Evolutionary conservation across 2,329 filamentous ascomycete species (phyloP), one percentile per base, ranked within the genome.

Genomic region (Dendryphion nanum): DNA sequence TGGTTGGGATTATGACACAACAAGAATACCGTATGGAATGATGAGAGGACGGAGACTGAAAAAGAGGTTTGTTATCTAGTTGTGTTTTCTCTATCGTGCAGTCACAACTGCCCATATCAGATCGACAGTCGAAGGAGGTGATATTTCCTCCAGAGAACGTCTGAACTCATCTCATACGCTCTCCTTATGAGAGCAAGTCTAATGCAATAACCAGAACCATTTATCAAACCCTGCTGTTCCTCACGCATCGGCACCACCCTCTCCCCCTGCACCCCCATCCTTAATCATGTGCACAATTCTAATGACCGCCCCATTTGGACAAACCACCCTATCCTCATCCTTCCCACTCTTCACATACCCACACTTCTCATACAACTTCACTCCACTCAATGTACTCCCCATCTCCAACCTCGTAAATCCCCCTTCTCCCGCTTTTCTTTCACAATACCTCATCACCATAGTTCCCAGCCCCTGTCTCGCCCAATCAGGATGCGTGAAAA

Each of bases 361-460:
- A 50, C 61, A 64, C 32, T 44, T 51, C 40, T 64, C 58, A 47
- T 65, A 65, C 35, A 65, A 40, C 33, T 40, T 47, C 2, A 64
- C 60, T 12, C 60, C 59, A 35, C 49, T 59, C 39, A 65, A 37
- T 41, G 61, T 65, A 4, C 58, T 59, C 5, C 61, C 61, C 61
- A 65, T 65, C 31, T 65, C 61, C 33, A 64, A 30, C 20, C 53
- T 48, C 20, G 18, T 30, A 30, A 62, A 65, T 4, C 61, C 61
- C 0, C 37, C 58, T 10, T 50, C 53, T 2, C 38, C 26, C 3
- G 61, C 61, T 4, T 42, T 44, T 33, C 39, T 50, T 37, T 65
- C 61, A 34, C 61, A 65, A 41, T 59, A 54, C 47, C 61, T 46
- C 61, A 65, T 63, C 58, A 65, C 54, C 61, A 64, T 65, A 2